Base-by-base conservation (phyloP, 768 basidiomycete species). In the Suillus alpinus region DNA sequence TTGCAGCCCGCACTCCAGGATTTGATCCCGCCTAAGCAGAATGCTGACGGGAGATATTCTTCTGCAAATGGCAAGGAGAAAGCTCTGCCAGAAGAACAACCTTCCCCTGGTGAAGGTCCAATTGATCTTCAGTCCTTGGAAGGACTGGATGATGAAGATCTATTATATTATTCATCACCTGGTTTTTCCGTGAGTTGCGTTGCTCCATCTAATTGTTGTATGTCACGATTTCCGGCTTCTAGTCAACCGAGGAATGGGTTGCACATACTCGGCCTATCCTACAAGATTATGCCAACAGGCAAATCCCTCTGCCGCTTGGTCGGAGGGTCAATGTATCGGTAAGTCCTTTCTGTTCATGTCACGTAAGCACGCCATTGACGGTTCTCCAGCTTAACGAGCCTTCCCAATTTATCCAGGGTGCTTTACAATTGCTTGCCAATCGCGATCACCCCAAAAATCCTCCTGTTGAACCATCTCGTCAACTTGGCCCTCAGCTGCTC, bases 401-500 rank as follows among this genome's bases (percentile, higher is more conserved):
- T 2, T 58, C 69, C 20, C 40, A 55, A 34, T 73, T 68, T 40
- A 61, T 74, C 46, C 31, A 67, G 16, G 73, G 71, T 43, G 63
- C 65, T 26, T 36, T 71, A 18, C 68, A 74, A 40, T 56, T 73
- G 7, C 73, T 73, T 40, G 71, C 56, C 52, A 73, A 74, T 46
- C 73, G 71, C 13, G 65, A 73, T 57, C 49, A 41, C 40, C 51
- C 26, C 34, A 12, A 23, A 3, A 57, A 44, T 4, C 56, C 12
- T 29, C 14, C 29, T 47, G 41, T 52, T n/a, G 65, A 67, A 43
- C 53, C 23, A 49, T 61, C 69, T 32, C 66, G 67, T 6, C 59
- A 46, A 26, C 67, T 73, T 2, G 73, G 71, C 4, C 71, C 71
- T 29, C 73, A 73, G 18, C 51, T 74, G 0, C 64, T 74, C 29